Evolutionary conservation across 345 rosid genomes (phyloP).

Genomic region (Fremontodendron californicum): DNA sequence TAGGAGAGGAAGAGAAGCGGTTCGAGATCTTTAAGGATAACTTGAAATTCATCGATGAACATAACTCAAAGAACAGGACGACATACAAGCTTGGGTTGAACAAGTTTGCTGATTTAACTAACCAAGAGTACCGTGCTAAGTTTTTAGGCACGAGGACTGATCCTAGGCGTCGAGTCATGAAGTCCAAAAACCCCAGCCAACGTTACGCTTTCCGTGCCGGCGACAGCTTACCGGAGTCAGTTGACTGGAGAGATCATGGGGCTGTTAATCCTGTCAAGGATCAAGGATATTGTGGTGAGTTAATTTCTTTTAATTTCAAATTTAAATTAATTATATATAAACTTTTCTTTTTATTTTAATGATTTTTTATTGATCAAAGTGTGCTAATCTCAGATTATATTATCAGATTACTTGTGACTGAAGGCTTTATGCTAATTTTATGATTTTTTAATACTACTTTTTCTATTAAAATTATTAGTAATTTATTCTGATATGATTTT

Average conservation of each 20-base stretch:
- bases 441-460: not conserved
- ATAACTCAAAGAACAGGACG: conserved; percentile 50
- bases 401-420: not conserved
- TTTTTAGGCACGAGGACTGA: conserved; percentile 48
- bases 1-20: conserved; percentile 51
- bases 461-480: not conserved
- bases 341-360: not conserved
- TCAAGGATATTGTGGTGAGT: conserved; percentile 79
- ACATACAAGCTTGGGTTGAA: conserved; percentile 66
- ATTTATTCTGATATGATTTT: not conserved
- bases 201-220: conserved; percentile 39
- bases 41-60: conserved; percentile 64
- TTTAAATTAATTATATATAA: not conserved
- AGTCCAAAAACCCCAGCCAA: conserved; percentile 34
- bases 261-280: conserved; percentile 77
- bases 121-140: conserved; percentile 68
- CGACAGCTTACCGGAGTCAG: conserved; percentile 50
- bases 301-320: not conserved
- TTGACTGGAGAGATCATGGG: conserved; percentile 81
- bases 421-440: not conserved
- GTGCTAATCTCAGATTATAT: not conserved
- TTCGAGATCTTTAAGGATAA: conserved; percentile 78
- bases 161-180: conserved; percentile 38
- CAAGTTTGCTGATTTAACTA: conserved; percentile 74
- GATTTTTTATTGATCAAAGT: not conserved